Evolutionary conservation across 2,329 filamentous ascomycete species (phyloP).

Genomic region (Fusarium temperatum): DNA sequence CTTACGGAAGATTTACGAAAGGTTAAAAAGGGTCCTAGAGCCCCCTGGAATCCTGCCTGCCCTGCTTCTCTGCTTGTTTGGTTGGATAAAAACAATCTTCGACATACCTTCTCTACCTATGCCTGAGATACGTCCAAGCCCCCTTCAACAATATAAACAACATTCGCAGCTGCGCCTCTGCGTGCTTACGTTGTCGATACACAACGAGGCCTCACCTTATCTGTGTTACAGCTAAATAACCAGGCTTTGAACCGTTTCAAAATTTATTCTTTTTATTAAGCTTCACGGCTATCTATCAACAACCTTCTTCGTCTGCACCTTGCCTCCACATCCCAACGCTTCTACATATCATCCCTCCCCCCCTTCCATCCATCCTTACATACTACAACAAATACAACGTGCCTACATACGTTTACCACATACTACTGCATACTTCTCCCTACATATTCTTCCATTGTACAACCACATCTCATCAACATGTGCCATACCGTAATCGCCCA

Average conservation of each 20-base stretch:
- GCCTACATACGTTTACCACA: not conserved
- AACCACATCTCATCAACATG: conserved; percentile 35
- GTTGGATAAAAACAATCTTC: conserved; percentile 26
- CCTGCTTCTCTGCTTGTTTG: conserved; percentile 15
- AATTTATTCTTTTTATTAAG: conserved; percentile 17
- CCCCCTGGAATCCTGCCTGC: conserved; percentile 8
- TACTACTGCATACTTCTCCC: not conserved
- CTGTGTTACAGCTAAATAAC: conserved; percentile 31
- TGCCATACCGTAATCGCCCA: conserved; percentile 45
- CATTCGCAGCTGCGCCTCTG: conserved; percentile 27
- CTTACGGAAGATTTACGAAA: conserved; percentile 17
- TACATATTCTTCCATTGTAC: conserved; percentile 1
- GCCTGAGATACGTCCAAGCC: conserved; percentile 34
- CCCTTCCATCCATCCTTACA: not conserved
- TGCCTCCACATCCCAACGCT: not conserved
- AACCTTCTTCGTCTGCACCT: not conserved
- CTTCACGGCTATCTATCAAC: conserved; percentile 8
- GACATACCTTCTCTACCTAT: conserved; percentile 9
- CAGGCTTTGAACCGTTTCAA: conserved; percentile 17
- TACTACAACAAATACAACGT: not conserved
- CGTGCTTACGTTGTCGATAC: conserved; percentile 36
- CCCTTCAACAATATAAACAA: conserved; percentile 21
- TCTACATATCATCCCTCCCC: not conserved
- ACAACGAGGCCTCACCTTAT: conserved; percentile 31
- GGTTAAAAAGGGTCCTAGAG: conserved; percentile 24